Conservation (phyloP, 2,329 filamentous ascomycete genomes). For the Colletotrichum ledebouriae region DNA sequence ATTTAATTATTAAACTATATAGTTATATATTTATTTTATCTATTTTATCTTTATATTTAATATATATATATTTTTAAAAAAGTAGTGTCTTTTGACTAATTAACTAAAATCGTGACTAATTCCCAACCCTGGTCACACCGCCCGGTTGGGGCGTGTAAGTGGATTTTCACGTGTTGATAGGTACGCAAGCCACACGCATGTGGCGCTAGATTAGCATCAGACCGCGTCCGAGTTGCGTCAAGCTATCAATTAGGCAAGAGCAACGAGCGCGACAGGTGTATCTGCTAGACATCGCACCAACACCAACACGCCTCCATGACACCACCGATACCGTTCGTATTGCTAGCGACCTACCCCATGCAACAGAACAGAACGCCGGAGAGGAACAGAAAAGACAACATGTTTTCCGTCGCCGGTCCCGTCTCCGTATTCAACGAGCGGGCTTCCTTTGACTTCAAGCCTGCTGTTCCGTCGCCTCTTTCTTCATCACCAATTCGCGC, state of each 20-base stretch:
- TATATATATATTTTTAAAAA: too few relatives aligned
- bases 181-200: constrained; percentile 18
- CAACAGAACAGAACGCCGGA: constrained; percentile 50
- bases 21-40: too few relatives aligned
- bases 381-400: constrained; percentile 46
- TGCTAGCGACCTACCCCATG: constrained; percentile 45
- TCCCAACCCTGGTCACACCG: too few relatives aligned
- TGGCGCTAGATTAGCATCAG: constrained; percentile 1
- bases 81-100: too few relatives aligned
- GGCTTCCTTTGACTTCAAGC: constrained; percentile 60
- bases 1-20: too few relatives aligned
- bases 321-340: not conserved
- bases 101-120: too few relatives aligned
- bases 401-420: constrained; percentile 57
- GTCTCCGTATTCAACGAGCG: constrained; percentile 59
- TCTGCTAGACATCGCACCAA: not conserved
- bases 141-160: constrained; percentile 3
- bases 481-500: constrained; percentile 71
- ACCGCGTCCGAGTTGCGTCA: constrained; percentile 39
- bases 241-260: constrained; percentile 27
- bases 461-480: constrained; percentile 66
- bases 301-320: not conserved
- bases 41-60: too few relatives aligned
- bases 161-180: constrained; percentile 21
- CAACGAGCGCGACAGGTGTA: not conserved